These are phyloP conservation scores for Coemansia sp. DNA, from an alignment of 192 early-diverging fungal genomes.

Conservation along the genomic window DNA sequence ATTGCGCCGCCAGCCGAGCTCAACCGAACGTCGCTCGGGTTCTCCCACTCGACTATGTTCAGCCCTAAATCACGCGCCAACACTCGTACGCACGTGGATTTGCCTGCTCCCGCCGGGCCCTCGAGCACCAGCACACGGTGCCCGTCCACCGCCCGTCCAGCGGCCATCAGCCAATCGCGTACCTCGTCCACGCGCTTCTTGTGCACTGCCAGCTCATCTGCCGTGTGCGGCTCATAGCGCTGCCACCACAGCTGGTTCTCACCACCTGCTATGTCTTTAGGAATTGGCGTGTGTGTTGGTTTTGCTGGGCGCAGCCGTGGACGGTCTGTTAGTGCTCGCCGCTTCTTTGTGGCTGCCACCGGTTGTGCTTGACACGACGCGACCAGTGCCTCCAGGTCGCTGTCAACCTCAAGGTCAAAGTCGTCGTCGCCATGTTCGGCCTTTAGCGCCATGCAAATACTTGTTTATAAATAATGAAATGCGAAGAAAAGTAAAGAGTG, in stretches of 20 bases:
- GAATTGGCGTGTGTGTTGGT: not conserved
- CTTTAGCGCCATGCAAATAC: not conserved
- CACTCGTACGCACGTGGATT: conserved; percentile 60
- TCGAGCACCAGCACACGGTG: conserved; percentile 58
- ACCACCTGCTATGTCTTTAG: not conserved
- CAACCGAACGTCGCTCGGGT: conserved; percentile 27
- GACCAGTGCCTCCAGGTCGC: conserved; percentile 41
- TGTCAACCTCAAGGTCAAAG: conserved; percentile 37
- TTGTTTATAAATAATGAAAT: too few relatives aligned
- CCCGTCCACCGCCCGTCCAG: not conserved
- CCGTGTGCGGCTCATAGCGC: conserved; percentile 28
- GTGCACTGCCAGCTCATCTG: conserved; percentile 56
- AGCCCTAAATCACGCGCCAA: conserved; percentile 57
- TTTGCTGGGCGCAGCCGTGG: conserved; percentile 17
- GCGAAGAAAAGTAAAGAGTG: not conserved
- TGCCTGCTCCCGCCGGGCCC: conserved; percentile 66
- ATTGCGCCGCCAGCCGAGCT: conserved; percentile 13
- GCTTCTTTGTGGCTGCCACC: conserved; percentile 1
- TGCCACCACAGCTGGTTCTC: conserved; percentile 46
- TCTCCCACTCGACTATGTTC: conserved; percentile 64
- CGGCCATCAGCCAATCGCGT: conserved; percentile 53
- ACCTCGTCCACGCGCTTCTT: conserved; percentile 56
- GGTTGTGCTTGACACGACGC: conserved; percentile 2
- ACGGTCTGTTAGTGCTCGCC: conserved; percentile 40
- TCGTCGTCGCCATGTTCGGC: conserved; percentile 3